phyloP scores from a whole-genome alignment of 257 asterid species.

The Solanum arcanum region DNA sequence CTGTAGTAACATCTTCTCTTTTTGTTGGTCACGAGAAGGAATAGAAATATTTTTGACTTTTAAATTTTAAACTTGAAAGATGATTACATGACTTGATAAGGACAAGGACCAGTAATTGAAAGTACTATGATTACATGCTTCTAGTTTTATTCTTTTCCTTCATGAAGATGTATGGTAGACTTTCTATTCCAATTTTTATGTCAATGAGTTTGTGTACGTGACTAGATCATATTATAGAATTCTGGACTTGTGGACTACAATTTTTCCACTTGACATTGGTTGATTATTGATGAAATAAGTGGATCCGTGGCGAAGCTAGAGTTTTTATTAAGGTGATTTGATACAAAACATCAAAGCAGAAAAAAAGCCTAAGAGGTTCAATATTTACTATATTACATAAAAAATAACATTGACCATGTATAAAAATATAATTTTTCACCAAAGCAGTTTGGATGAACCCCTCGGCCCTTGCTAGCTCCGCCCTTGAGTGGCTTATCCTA shows the following conservation, averaged over 20 bases:
- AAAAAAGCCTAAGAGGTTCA: too few species aligned
- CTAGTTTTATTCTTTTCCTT: background rate
- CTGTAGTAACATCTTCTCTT: background rate
- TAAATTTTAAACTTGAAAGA: background rate
- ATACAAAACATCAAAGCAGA: too few species aligned
- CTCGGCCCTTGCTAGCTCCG: too few species aligned
- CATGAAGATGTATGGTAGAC: background rate
- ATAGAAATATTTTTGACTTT: background rate
- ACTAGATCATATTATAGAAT: background rate
- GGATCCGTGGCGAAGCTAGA: too few species aligned
- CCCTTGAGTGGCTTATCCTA: too few species aligned
- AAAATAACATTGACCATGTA: too few species aligned
- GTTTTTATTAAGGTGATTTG: too few species aligned
- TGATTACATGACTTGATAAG: background rate
- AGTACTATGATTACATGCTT: background rate
- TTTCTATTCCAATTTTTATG: too few species aligned
- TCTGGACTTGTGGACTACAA: background rate
- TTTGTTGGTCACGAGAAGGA: background rate
- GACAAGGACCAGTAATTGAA: background rate
- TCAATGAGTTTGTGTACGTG: background rate
- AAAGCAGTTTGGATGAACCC: background rate
- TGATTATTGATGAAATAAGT: too few species aligned
- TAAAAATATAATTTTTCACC: too few species aligned
- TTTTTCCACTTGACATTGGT: background rate
- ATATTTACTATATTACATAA: too few species aligned